Percentiles rank a stretch among this genome's conserved stretches.
Conservation (phyloP, 768 basidiomycete genomes). For the Hypholoma sublateritium region DNA sequence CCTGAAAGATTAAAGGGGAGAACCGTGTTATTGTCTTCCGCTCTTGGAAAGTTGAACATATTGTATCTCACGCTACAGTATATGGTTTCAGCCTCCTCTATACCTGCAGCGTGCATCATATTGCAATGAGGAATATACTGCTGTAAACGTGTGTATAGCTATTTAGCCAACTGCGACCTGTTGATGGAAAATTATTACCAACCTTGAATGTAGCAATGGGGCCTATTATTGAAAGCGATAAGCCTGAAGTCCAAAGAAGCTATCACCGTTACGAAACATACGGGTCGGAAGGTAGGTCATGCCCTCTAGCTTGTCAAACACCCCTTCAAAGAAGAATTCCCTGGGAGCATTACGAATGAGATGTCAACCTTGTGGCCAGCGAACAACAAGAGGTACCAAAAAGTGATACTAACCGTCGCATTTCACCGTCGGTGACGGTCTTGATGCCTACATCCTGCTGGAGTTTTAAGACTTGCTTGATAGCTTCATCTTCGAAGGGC, state of each 20-base stretch:
- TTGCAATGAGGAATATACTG: slow-evolving; percentile 47
- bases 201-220: slow-evolving; percentile 54
- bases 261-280: slow-evolving; percentile 19
- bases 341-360: slow-evolving; percentile 27
- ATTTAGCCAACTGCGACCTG: slow-evolving; percentile 1
- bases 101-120: slow-evolving; percentile 39
- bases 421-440: slow-evolving; percentile 65
- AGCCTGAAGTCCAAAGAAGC: not conserved
- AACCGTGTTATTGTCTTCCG: not conserved
- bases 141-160: slow-evolving; percentile 21
- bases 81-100: slow-evolving; percentile 36
- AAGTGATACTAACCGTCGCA: slow-evolving; percentile 31
- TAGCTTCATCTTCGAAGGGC: slow-evolving; percentile 51
- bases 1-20: slow-evolving; percentile 28
- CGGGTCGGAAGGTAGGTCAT: slow-evolving; percentile 55
- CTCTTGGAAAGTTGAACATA: slow-evolving; percentile 14
- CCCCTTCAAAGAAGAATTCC: slow-evolving; percentile 61
- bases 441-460: slow-evolving; percentile 57
- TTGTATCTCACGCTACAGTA: slow-evolving; percentile 42
- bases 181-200: not conserved
- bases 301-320: slow-evolving; percentile 66
- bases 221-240: slow-evolving; percentile 27
- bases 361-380: too few species aligned
- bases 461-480: slow-evolving; percentile 50
- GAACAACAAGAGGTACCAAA: not conserved